Base-by-base conservation (phyloP, 1,284 basidiomycete species). In the Leccinum subrobustum region DNA sequence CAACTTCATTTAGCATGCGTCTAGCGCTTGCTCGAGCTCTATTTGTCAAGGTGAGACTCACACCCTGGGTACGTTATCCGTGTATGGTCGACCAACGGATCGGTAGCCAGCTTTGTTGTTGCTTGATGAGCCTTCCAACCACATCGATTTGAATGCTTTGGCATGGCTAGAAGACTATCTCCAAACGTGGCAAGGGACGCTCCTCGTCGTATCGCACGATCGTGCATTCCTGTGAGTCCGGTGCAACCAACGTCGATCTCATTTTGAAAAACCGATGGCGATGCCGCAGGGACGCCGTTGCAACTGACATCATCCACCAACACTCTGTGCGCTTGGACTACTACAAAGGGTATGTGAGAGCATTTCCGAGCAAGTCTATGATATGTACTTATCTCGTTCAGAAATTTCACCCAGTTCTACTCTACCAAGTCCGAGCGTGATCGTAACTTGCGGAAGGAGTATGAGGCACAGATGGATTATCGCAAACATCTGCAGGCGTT, bases 361-460 rank as follows among this genome's bases (percentile, higher is more conserved):
- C 6, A 35, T 35, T 35, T 35, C 20, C 18, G 20, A 39, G n/a
- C 39, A 57, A 54, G 51, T 23, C 39, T 16, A 8, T 29, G 27
- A 0, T 25, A 37, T 31, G 3, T 23, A 20, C 14, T 42, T 55
- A 35, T 55, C n/a, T 58, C 31, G 35, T 44, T 51, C 77, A 96
- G 96, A 67, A 98, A 99, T 79, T 99, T 99, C 77, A 89, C 92
- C 1, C 95, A 98, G 73, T 99, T 99, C 83, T 98, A 99, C 75
- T 96, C 96, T 3, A 99, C 97, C 25, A 96, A 98, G 76, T 93
- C 91, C 9, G 97, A 99, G 73, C 89, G 97, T 31, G 90, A 95
- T 63, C 88, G 89, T 64, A 96, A 96, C 71, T 81, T 97, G 74
- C 87, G 86, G 65, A 95, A 95, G 76, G 95, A 98, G 75, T 98